phyloP scores from a whole-genome alignment of 257 asterid species.

The Ehretia macrophylla region DNA sequence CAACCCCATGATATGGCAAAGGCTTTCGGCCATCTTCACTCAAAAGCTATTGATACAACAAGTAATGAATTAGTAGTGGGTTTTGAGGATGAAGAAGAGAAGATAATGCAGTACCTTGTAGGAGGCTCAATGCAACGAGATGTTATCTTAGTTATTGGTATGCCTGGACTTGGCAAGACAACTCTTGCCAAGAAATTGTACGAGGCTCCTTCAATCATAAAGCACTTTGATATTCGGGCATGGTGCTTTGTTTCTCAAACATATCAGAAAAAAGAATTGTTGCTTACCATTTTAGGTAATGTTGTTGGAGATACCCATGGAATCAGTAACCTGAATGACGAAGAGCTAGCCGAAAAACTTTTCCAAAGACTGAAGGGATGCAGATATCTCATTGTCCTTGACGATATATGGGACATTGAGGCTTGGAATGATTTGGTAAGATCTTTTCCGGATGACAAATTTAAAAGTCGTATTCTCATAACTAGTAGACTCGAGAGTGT shows the following conservation, averaged over 20 bases:
- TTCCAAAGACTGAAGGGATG: not conserved
- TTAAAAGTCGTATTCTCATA: not conserved
- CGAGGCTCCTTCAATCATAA: not conserved
- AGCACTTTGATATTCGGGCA: not conserved
- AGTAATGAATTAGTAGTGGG: not conserved
- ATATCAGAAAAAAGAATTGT: not conserved
- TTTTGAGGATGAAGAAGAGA: not conserved
- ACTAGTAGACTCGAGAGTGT: not conserved
- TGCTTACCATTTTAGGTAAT: not conserved
- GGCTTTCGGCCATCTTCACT: no score
- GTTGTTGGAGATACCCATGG: not conserved
- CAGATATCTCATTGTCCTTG: not conserved
- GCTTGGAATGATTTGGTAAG: accelerated
- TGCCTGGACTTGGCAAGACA: constrained; percentile 6
- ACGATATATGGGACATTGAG: not conserved
- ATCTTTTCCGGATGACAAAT: accelerated
- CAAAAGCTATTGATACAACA: no score
- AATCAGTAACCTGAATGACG: not conserved
- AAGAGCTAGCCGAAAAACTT: not conserved
- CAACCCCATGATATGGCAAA: not conserved
- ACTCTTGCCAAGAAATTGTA: not conserved
- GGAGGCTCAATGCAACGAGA: not conserved
- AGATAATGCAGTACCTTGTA: not conserved
- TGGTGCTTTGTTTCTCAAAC: constrained; percentile 1
- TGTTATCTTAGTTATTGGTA: not conserved